Evolutionary conservation across 768 basidiomycete species (phyloP).

Genomic region (Hygrocybe coccinea): DNA sequence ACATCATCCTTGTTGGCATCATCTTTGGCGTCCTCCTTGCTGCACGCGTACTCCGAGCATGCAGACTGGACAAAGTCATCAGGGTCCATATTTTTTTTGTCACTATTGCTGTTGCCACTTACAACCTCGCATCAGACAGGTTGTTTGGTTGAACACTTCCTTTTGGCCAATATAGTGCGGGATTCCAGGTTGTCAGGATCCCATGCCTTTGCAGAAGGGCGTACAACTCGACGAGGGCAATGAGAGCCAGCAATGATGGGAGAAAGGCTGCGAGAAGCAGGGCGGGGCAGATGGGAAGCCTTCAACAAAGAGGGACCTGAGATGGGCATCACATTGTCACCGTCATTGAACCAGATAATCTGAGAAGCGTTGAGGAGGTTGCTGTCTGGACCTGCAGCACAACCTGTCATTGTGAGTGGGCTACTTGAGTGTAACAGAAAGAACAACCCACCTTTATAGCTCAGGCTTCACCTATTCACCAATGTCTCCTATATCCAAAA

Average conservation of each 20-base stretch:
- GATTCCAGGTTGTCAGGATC: background rate
- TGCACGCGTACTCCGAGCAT: too few species aligned
- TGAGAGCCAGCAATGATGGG: background rate
- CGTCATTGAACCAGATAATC: conserved; percentile 3
- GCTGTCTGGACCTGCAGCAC: conserved; percentile 2
- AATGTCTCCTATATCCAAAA: too few species aligned
- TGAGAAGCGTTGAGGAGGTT: background rate
- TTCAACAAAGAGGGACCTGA: background rate
- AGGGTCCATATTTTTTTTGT: too few species aligned
- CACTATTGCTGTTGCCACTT: too few species aligned
- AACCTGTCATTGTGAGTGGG: conserved; percentile 4
- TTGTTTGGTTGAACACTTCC: background rate
- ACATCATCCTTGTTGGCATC: too few species aligned
- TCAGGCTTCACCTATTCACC: too few species aligned
- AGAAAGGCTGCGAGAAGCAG: background rate
- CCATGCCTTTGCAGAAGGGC: background rate
- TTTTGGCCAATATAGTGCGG: background rate
- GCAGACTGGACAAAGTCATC: too few species aligned
- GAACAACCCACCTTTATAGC: too few species aligned
- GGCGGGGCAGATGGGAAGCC: too few species aligned
- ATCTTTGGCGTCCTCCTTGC: too few species aligned
- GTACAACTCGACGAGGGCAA: background rate
- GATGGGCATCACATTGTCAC: background rate
- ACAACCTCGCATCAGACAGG: too few species aligned
- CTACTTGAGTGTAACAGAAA: too few species aligned